phyloP scores from a whole-genome alignment of 257 asterid genomes.

The Anisodus tanguticus region DNA sequence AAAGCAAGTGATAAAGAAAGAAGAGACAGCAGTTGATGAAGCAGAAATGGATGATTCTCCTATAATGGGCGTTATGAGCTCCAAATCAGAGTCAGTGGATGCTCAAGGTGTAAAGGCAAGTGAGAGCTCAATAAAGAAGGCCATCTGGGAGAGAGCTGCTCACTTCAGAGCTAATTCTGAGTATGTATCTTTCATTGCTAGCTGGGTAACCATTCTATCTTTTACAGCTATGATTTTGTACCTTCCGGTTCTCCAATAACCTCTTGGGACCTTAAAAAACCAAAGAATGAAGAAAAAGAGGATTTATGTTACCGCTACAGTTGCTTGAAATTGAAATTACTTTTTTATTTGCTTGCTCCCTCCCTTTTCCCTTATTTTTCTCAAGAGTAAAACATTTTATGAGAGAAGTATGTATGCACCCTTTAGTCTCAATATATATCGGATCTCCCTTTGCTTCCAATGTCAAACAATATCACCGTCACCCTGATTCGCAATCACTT shows the following conservation, averaged over 20 bases:
- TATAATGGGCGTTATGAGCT: slow-evolving; percentile 74
- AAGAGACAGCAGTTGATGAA: slow-evolving; percentile 46
- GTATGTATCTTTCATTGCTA: slow-evolving; percentile 50
- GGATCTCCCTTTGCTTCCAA: neutral
- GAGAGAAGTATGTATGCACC: neutral
- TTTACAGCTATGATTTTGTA: slow-evolving; percentile 2
- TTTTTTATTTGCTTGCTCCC: neutral
- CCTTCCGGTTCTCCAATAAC: neutral
- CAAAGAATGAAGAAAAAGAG: neutral
- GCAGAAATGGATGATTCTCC: slow-evolving; percentile 81
- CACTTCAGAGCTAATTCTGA: slow-evolving; percentile 70
- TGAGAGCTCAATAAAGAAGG: slow-evolving; percentile 67
- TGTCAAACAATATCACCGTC: neutral
- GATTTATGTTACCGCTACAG: neutral
- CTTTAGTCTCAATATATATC: neutral
- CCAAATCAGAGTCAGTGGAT: slow-evolving; percentile 52
- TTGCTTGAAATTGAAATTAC: slow-evolving; percentile 14
- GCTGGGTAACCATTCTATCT: neutral
- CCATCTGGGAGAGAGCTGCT: slow-evolving; percentile 74
- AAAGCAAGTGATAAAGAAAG: slow-evolving; percentile 49
- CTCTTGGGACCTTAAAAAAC: neutral
- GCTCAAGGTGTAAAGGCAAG: slow-evolving; percentile 49
- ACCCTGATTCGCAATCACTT: neutral
- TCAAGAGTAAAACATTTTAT: neutral
- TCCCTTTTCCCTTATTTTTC: neutral